phyloP scores from a whole-genome alignment of 257 asterid species.

The Nicotiana tomentosiformis region DNA sequence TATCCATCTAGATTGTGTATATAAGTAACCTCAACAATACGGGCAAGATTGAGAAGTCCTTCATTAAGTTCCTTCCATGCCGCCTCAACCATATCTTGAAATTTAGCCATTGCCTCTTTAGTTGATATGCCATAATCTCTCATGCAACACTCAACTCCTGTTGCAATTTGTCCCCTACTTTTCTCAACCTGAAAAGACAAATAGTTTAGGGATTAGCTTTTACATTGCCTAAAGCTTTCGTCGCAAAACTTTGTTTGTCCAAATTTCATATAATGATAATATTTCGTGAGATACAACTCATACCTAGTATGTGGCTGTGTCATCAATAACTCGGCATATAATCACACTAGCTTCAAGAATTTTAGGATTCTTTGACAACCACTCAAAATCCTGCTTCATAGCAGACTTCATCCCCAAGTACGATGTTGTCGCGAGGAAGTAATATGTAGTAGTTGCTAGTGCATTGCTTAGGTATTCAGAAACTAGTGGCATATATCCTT shows the following conservation, averaged over 20 bases:
- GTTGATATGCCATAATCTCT: constrained; percentile 22
- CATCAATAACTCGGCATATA: constrained; percentile 29
- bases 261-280: background rate
- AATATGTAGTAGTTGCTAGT: constrained; percentile 28
- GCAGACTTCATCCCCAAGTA: constrained; percentile 25
- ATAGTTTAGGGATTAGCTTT: background rate
- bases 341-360: background rate
- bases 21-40: constrained; percentile 34
- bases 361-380: background rate
- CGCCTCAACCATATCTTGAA: constrained; percentile 20
- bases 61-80: constrained; percentile 52
- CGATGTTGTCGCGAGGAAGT: constrained; percentile 24
- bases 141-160: constrained; percentile 48
- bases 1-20: constrained; percentile 33
- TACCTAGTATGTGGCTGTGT: constrained; percentile 35
- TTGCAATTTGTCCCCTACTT: constrained; percentile 34
- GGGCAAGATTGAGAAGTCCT: constrained; percentile 32
- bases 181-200: constrained; percentile 30
- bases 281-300: background rate
- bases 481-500: constrained; percentile 38
- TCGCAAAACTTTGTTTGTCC: background rate
- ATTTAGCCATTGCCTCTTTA: constrained; percentile 33
- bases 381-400: background rate
- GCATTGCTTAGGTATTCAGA: constrained; percentile 34
- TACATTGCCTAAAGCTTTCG: background rate